Conservation (phyloP, 2,329 filamentous ascomycete species). For the Fusarium clavum region DNA sequence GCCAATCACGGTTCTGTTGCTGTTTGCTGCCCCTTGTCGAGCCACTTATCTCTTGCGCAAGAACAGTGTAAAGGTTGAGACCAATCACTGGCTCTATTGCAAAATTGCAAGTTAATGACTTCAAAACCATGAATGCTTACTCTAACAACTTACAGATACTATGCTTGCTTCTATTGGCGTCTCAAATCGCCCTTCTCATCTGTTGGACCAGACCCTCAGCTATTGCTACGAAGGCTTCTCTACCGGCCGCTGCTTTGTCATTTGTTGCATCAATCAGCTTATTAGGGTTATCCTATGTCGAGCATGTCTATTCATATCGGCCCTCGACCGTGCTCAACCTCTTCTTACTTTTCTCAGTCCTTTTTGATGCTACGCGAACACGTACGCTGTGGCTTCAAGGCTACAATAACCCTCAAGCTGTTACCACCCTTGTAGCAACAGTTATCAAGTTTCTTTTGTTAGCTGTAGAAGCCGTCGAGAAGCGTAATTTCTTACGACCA, state of each 20-base stretch:
- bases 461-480: conserved; percentile 17
- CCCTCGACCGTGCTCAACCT: conserved; percentile 35
- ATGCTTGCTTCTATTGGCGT: conserved; percentile 14
- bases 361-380: conserved; percentile 26
- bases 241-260: conserved; percentile 17
- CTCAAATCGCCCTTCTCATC: conserved; percentile 28
- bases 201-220: conserved; percentile 22
- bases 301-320: conserved; percentile 37
- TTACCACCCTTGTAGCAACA: conserved; percentile 19
- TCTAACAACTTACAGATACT: conserved; percentile 28
- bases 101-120: conserved; percentile 33
- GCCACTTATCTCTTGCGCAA: conserved; percentile 33
- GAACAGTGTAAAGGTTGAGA: conserved; percentile 34
- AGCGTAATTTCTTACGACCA: conserved; percentile 21
- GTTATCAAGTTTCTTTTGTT: conserved; percentile 25
- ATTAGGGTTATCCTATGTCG: conserved; percentile 27
- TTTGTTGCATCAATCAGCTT: conserved; percentile 27
- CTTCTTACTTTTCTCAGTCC: conserved; percentile 24
- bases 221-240: conserved; percentile 21
- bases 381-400: conserved; percentile 38
- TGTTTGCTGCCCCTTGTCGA: conserved; percentile 45
- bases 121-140: rapidly evolving
- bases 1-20: conserved; percentile 43
- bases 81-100: conserved; percentile 30
- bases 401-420: conserved; percentile 17